These are phyloP conservation scores for Emericellopsis cladophorae DNA, from an alignment of 2,329 filamentous ascomycete species.

Conservation along the genomic window DNA sequence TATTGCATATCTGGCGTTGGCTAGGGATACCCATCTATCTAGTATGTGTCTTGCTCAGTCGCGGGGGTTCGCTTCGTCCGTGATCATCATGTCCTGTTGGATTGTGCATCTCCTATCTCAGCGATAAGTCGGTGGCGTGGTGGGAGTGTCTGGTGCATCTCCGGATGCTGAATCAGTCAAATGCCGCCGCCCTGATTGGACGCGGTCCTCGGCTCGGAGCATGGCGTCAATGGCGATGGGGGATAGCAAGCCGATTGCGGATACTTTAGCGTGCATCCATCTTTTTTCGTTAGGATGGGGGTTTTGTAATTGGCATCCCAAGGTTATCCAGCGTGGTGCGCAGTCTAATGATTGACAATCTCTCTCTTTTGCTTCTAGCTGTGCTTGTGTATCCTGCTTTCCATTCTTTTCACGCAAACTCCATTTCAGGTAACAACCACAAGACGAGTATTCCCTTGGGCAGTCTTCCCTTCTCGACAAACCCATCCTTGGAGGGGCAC, in stretches of 20 bases:
- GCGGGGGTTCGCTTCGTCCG: too few relatives aligned
- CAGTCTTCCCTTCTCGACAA: neutral
- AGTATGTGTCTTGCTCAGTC: neutral
- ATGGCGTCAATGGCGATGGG: slow-evolving; percentile 19
- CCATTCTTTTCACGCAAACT: neutral
- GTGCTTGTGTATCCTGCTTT: too few relatives aligned
- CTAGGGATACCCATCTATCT: neutral
- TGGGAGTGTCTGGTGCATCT: neutral
- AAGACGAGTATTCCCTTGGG: neutral
- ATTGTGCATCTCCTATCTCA: neutral
- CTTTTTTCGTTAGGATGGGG: neutral
- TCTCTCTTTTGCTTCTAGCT: slow-evolving; percentile 6
- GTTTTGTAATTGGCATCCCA: neutral
- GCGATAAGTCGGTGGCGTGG: neutral
- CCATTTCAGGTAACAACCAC: neutral
- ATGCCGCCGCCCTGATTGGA: slow-evolving; percentile 3
- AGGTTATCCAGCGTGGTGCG: neutral
- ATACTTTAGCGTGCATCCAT: neutral
- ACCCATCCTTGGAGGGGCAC: slow-evolving; percentile 1
- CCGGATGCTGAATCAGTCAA: slow-evolving; percentile 1
- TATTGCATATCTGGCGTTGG: neutral
- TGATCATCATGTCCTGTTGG: too few relatives aligned
- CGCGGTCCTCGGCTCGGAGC: slow-evolving; percentile 11
- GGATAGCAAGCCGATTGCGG: slow-evolving; percentile 10
- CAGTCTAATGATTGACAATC: neutral